Evolutionary conservation across 2,329 filamentous ascomycete species (phyloP).

Genomic region (Trichothecium roseum): DNA sequence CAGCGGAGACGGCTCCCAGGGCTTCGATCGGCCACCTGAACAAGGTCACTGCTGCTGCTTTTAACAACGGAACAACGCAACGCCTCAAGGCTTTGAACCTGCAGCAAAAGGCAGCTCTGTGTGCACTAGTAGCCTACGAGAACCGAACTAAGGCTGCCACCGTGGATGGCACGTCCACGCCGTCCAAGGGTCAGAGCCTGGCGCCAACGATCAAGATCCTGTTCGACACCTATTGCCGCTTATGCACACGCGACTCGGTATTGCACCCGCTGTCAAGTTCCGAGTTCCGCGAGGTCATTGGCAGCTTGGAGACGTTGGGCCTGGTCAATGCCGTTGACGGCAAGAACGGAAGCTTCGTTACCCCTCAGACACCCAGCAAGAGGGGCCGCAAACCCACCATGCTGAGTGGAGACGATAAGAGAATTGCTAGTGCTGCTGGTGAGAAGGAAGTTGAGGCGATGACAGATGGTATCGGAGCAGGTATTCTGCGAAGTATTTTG

Average conservation of each 20-base stretch:
- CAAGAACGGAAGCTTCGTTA: constrained; percentile 56
- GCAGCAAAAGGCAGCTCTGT: constrained; percentile 92
- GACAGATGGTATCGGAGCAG: constrained; percentile 50
- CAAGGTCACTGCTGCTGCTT: constrained; percentile 78
- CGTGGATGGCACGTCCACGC: constrained; percentile 35
- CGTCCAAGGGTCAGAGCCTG: constrained; percentile 47
- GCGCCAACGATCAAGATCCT: constrained; percentile 77
- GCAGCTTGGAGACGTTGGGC: constrained; percentile 79
- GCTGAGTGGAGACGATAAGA: constrained; percentile 58
- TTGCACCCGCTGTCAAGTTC: constrained; percentile 82
- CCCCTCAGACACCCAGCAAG: constrained; percentile 60
- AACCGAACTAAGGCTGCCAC: constrained; percentile 50
- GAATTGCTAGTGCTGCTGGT: constrained; percentile 69
- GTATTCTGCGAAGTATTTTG: constrained; percentile 52
- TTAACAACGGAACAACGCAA: constrained; percentile 80
- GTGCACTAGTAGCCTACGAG: constrained; percentile 79
- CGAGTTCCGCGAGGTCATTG: constrained; percentile 88
- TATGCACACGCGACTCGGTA: constrained; percentile 82
- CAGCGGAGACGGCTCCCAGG: constrained; percentile 70
- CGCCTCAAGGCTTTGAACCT: constrained; percentile 81
- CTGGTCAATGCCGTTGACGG: constrained; percentile 62
- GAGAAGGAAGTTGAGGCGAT: constrained; percentile 68
- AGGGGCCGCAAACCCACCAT: constrained; percentile 47
- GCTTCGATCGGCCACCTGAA: constrained; percentile 87
- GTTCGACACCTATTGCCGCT: constrained; percentile 70